These are phyloP conservation scores for Didymella pomorum DNA, from an alignment of 2,329 filamentous ascomycete genomes.

Conservation along the genomic window DNA sequence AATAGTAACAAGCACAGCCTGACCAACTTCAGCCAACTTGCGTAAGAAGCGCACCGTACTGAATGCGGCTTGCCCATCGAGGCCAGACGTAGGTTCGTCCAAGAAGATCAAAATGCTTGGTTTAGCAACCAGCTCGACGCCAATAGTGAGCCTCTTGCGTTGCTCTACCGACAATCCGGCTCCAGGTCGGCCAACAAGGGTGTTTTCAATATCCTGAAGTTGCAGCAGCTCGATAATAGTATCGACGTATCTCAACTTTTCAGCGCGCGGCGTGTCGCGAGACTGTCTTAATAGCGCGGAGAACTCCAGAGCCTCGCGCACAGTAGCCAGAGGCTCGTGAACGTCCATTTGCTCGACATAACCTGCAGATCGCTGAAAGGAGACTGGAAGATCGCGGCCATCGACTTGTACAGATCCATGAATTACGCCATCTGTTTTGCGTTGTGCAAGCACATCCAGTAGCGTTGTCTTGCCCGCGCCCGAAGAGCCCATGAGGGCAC, in stretches of 20 bases:
- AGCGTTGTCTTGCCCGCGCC: neutral
- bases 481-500: neutral
- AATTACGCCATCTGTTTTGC: neutral
- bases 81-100: neutral
- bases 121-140: neutral
- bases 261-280: neutral
- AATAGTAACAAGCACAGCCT: neutral
- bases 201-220: neutral
- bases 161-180: neutral
- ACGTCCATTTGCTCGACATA: conserved; percentile 38
- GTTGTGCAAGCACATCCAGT: neutral
- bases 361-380: conserved; percentile 36
- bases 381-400: neutral
- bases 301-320: conserved; percentile 5
- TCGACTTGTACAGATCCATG: neutral
- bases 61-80: neutral
- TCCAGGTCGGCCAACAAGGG: neutral
- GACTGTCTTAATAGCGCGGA: neutral
- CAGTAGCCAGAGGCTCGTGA: conserved; percentile 6
- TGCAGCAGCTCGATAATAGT: neutral
- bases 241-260: neutral
- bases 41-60: neutral
- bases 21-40: neutral
- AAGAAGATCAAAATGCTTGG: neutral
- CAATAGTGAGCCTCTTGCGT: neutral